Base-by-base conservation (phyloP, 2,329 filamentous ascomycete species). In the Aspergillus vadensis region DNA sequence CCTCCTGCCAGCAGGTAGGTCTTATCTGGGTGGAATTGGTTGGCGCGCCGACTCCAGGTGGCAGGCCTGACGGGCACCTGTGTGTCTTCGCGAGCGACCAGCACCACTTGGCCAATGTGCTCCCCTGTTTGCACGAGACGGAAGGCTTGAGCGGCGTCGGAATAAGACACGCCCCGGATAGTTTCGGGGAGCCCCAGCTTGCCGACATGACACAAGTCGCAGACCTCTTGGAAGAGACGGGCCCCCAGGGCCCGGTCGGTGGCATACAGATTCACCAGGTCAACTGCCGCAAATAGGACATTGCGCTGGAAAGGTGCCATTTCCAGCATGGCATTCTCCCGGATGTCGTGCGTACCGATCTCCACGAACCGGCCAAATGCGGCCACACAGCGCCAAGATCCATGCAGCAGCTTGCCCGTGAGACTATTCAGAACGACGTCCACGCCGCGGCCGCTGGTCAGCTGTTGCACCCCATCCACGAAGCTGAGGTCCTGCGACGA, bases 371-470 rank as follows among this genome's bases (percentile, higher is more conserved):
- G 53, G 5, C 53, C 53, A 8, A 55, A 55, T 12, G 53, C 21
- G 17, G 53, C 53, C 12, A 55, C n/a, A 19, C 53, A 55, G n/a
- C 14, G 17, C 53, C 53, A 55, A 5, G 21, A 43, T 32, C 30
- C 53, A 6, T 38, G 53, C 5, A 55, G 53, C 7, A 55, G 23
- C 6, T 44, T 38, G 3, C 53, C 53, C 6, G 53, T 25, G 8
- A 55, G 38, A 15, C 38, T 44, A 39, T 55, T 55, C 14, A 55
- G 25, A 12, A 55, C 39, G 9, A 55, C 53, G n/a, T 55, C 53
- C 2, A 55, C 53, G 5, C 39, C 53, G 4, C 23, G 19, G 3
- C 23, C 25, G 6, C n/a, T 10, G 2, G 53, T 55, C 15, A 27
- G 39, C 15, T 21, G 9, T 5, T 27, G 38, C 5, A 47, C 30